Evolutionary conservation across 345 rosid genomes (phyloP).

Genomic region (Lenwebbia sp.): DNA sequence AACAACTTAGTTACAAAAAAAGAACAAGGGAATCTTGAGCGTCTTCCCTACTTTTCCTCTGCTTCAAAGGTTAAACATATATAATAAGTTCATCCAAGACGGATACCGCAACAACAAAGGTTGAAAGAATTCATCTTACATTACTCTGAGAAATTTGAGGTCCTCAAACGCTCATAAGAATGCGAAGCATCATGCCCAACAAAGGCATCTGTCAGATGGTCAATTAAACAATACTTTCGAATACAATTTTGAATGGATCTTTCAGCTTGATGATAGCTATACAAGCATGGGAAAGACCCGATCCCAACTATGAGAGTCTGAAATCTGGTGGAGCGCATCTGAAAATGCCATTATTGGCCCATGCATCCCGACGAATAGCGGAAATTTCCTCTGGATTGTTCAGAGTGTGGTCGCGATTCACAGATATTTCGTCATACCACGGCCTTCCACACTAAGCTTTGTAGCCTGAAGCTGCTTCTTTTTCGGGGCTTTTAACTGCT

Average conservation of each 20-base stretch:
- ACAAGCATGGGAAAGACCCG: not conserved
- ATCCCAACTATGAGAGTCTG: not conserved
- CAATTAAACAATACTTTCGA: not conserved
- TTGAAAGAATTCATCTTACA: not conserved
- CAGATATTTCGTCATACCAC: constrained; percentile 93
- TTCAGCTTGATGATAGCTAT: not conserved
- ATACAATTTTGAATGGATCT: not conserved
- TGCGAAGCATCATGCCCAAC: not conserved
- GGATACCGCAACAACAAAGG: not conserved
- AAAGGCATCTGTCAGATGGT: not conserved
- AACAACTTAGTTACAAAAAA: not conserved
- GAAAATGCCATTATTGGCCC: not conserved
- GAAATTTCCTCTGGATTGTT: not conserved
- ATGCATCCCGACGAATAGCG: not conserved
- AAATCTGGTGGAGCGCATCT: not conserved
- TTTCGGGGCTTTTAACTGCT: constrained; percentile 91
- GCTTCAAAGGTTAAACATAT: not conserved
- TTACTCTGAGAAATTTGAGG: not conserved
- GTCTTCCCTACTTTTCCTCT: not conserved
- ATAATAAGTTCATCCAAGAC: not conserved
- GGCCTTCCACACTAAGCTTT: constrained; percentile 87
- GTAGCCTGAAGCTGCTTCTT: constrained; percentile 92
- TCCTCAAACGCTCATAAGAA: not conserved
- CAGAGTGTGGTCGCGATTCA: not conserved
- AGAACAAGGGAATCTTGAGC: not conserved